phyloP scores from a whole-genome alignment of 495 filamentous ascomycete genomes.

The Neurospora sp. region DNA sequence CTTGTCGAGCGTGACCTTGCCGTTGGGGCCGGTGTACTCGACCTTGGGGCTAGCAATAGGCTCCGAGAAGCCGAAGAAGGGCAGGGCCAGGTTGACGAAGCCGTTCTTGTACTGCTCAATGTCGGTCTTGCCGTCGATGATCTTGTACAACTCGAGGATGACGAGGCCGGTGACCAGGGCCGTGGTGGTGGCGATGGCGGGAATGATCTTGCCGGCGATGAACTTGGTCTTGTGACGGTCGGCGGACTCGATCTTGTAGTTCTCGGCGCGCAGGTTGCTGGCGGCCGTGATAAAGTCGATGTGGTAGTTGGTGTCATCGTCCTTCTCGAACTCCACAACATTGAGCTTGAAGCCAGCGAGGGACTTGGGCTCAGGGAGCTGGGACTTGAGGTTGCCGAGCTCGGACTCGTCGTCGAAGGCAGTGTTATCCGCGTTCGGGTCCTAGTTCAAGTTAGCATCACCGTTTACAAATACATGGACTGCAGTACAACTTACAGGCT shows the following conservation, averaged over 20 bases:
- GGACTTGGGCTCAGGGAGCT: constrained; percentile 67
- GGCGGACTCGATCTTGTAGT: constrained; percentile 88
- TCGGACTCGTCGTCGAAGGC: constrained; percentile 62
- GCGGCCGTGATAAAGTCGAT: constrained; percentile 99
- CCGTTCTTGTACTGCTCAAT: constrained; percentile 99
- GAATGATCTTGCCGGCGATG: constrained; percentile 99
- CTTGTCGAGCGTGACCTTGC: constrained; percentile 81
- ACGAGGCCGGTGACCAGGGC: constrained; percentile 92
- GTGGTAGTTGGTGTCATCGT: constrained; percentile 95
- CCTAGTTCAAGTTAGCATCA: constrained; percentile 29
- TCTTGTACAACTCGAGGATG: constrained; percentile 88
- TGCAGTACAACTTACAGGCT: constrained; percentile 50
- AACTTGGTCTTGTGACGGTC: constrained; percentile 98
- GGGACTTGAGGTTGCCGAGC: constrained; percentile 53
- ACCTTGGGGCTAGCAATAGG: constrained; percentile 88
- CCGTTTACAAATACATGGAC: background rate
- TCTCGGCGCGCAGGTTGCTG: constrained; percentile 92
- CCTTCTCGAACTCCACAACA: constrained; percentile 98
- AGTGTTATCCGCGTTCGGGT: constrained; percentile 63
- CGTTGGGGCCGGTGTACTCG: constrained; percentile 63
- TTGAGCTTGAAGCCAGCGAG: constrained; percentile 78
- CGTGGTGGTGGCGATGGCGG: constrained; percentile 95
- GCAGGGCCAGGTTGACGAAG: constrained; percentile 92
- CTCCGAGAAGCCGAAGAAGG: constrained; percentile 97
- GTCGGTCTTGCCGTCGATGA: constrained; percentile 87